Base-by-base conservation (phyloP, 345 rosid genomes). In the Eucalyptus pauciflora region DNA sequence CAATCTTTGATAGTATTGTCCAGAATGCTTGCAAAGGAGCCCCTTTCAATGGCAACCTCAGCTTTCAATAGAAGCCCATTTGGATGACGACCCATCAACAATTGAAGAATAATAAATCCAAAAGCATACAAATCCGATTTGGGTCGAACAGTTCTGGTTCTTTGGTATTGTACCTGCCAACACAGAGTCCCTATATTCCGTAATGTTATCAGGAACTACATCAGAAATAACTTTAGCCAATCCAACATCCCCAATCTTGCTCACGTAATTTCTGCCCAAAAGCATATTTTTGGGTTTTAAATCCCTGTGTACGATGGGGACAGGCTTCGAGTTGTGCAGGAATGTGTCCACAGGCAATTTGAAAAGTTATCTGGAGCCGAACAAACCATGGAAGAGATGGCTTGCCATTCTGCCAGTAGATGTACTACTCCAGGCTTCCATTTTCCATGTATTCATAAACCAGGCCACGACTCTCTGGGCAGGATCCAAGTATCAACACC, bases 211-310 rank as follows among this genome's bases (percentile, higher is more conserved):
- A 86, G 98, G 96, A 14, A 93, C 94, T 76, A 92, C 90, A 90
- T 97, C 96, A 88, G 96, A 88, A 89, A 97, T 90, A 91, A 97
- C 93, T 91, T 95, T 97, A 48, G 99, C 98, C 29, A 95, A 94
- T 71, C 98, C 98, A 80, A 95, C 98, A 91, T 97, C 98, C 83
- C 98, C 98, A 5, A 97, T 96, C 92, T 96, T 96, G 95, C 98
- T 94, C 81, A 93, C 97, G 50, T 93, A 96, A 90, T 95, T 97
- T 91, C 92, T 92, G 87, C 93, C 98, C 86, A 96, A 83, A 91
- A 97, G 92, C 86, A 96, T 94, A 89, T 95, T 97, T 13, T 94
- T 97, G 4, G 98, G 98, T 89, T 97, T 97, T 89, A 96, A 92
- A 89, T 97, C 98, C 12, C 99, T 93, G 92, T 97, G 99, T 85